These are phyloP conservation scores for Trichoderma atrobrunneum DNA, from an alignment of 2,329 filamentous ascomycete genomes.

Conservation along the genomic window DNA sequence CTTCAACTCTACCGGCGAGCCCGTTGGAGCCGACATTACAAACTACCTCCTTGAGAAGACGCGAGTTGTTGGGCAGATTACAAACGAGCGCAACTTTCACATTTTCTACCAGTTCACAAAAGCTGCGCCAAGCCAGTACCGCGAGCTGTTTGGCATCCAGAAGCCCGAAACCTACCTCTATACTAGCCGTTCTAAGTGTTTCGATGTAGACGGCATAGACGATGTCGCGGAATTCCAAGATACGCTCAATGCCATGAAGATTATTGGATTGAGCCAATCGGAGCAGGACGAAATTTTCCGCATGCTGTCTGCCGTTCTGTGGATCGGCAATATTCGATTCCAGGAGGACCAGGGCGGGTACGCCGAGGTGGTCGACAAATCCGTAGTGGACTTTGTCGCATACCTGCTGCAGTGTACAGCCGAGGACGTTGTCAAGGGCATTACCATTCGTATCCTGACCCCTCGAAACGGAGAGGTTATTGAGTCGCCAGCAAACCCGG, in stretches of 20 bases:
- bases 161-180: slow-evolving; percentile 91
- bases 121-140: slow-evolving; percentile 81
- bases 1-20: slow-evolving; percentile 88
- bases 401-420: slow-evolving; percentile 89
- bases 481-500: slow-evolving; percentile 76
- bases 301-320: slow-evolving; percentile 86
- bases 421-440: slow-evolving; percentile 75
- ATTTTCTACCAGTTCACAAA: slow-evolving; percentile 99
- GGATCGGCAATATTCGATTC: slow-evolving; percentile 94
- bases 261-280: slow-evolving; percentile 81
- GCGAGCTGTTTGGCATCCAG: slow-evolving; percentile 85
- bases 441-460: slow-evolving; percentile 83
- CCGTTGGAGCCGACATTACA: slow-evolving; percentile 93
- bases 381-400: slow-evolving; percentile 89
- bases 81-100: slow-evolving; percentile 96
- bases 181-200: slow-evolving; percentile 90
- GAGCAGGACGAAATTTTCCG: slow-evolving; percentile 98
- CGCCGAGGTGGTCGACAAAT: slow-evolving; percentile 81
- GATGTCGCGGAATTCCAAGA: slow-evolving; percentile 86
- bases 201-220: slow-evolving; percentile 91
- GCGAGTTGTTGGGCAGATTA: slow-evolving; percentile 90
- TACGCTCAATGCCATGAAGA: slow-evolving; percentile 88
- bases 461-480: slow-evolving; percentile 65
- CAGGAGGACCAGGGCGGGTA: slow-evolving; percentile 85
- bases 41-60: slow-evolving; percentile 97